A percentile compares a stretch with the other conserved stretches of the same genome.
Evolutionary conservation across 192 early-diverging fungal species (phyloP).

Genomic region (Backusella circina): DNA sequence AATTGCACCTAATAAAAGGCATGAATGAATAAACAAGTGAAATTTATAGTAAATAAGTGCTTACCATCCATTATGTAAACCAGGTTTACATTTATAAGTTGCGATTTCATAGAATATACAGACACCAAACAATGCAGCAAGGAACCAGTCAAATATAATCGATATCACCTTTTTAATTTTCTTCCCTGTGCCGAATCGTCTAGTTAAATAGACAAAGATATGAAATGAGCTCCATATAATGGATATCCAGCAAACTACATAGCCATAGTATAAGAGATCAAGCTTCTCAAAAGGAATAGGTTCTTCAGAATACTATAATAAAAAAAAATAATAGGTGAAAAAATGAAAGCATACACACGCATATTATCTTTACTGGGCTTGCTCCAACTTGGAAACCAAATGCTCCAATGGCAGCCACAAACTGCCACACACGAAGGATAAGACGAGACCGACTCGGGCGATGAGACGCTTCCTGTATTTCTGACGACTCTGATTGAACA

Average conservation of each 20-base stretch:
- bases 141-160: background rate
- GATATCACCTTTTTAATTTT: background rate
- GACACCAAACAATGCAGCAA: constrained; percentile 1
- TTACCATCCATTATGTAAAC: constrained; percentile 12
- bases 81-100: constrained; percentile 9
- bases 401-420: constrained; percentile 24
- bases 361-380: constrained; percentile 16
- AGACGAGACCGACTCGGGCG: constrained; percentile 17
- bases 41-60: background rate
- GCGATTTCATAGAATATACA: constrained; percentile 8
- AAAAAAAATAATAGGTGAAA: background rate
- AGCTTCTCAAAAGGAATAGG: background rate
- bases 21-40: background rate
- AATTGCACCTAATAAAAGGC: background rate
- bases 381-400: constrained; percentile 38
- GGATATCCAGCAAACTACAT: background rate
- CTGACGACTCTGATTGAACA: background rate
- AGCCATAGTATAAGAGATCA: background rate
- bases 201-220: constrained; percentile 13
- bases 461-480: background rate
- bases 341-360: background rate
- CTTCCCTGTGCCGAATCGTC: constrained; percentile 1
- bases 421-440: constrained; percentile 24
- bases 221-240: constrained; percentile 6
- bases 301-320: background rate